Percentiles rank a stretch among this genome's conserved stretches.
Conservation (phyloP, 306 rosid species). For the Medicago arabica region DNA sequence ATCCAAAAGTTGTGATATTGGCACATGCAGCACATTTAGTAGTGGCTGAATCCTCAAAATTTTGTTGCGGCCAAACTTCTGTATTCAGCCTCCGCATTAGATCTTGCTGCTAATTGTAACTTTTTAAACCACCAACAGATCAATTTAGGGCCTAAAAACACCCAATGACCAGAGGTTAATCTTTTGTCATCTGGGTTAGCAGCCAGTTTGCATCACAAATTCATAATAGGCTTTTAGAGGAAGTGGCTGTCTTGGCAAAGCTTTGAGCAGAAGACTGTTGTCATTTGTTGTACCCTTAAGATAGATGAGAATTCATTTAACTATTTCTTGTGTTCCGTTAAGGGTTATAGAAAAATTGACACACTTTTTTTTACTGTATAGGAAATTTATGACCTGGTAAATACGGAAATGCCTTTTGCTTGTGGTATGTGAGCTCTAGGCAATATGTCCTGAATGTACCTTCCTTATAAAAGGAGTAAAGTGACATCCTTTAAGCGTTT, state of each 20-base stretch:
- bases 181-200: not conserved
- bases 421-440: too few species aligned
- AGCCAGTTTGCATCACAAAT: not conserved
- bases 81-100: not conserved
- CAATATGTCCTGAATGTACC: too few species aligned
- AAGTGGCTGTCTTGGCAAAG: not conserved
- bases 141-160: not conserved
- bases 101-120: not conserved
- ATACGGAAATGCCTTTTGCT: not conserved
- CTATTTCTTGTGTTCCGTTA: not conserved
- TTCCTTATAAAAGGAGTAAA: too few species aligned
- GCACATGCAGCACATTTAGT: not conserved
- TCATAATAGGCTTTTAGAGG: constrained; percentile 3
- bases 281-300: not conserved
- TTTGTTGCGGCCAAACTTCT: not conserved
- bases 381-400: not conserved
- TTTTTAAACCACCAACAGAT: too few species aligned
- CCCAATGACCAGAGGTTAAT: not conserved
- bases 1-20: not conserved
- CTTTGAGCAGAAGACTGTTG: not conserved
- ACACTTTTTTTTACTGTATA: not conserved
- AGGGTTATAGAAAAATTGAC: not conserved
- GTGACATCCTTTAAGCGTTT: too few species aligned
- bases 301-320: not conserved
- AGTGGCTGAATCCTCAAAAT: not conserved